Base-by-base conservation (phyloP, 148 eudicot genomes). In the Fagopyrum homotropicum region DNA sequence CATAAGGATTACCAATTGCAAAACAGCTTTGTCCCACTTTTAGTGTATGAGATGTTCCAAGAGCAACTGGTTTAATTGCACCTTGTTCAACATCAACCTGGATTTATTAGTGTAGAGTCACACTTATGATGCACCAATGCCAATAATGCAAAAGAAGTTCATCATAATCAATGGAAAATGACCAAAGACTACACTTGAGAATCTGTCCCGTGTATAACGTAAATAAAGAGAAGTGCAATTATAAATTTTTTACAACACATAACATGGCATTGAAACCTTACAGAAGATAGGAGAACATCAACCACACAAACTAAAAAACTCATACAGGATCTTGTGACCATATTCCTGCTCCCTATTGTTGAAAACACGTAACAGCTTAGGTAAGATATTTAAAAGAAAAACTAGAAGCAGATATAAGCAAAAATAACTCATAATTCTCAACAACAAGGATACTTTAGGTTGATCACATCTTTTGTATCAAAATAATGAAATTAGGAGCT, bases 1-100 rank as follows among this genome's bases (percentile, higher is more conserved):
- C 97, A 82, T 89, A 94, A 56, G 97, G 97, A 89, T 88, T 94
- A 29, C 98, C 98, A 57, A 94, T 90, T 63, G 98, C 96, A 87
- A 85, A 94, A 82, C 98, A 94, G 79, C 86, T 91, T 77, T 94
- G 98, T 52, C 98, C 98, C 61, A 94, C 98, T 35, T 72, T 87
- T 73, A 94, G 83, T 40, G 78, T 83, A 17, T 73, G 17, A 54
- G 98, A 92, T 56, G 83, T 83, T 66, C 98, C 98, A 49, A 94
- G 50, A 68, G 79, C 80, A 70, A 85, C 92, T 30, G 98, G 97
- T 78, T 88, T 94, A 52, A 92, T 51, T 61, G 85, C 86, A 51
- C 72, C 79, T 75, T 87, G 89, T 76, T 82, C 88, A 50, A 81
- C 80, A 84, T 94, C 91, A 82, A 90, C 90, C 98, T 94, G 80